These are phyloP conservation scores for Aspergillus hancockii DNA, from an alignment of 495 filamentous ascomycete genomes.

Conservation along the genomic window DNA sequence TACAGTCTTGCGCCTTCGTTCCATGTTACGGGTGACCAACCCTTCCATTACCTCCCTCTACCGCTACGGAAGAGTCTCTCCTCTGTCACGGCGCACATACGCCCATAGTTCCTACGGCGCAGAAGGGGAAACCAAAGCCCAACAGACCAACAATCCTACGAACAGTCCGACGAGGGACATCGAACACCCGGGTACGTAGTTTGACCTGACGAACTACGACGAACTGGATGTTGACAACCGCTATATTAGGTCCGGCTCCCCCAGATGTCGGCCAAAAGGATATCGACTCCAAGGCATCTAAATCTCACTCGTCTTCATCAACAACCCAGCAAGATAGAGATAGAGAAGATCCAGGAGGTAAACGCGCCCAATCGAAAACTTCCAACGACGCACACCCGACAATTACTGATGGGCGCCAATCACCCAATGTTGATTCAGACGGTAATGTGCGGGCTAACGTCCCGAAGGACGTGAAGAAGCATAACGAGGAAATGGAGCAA, in stretches of 20 bases:
- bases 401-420: constrained; percentile 33
- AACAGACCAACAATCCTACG: constrained; percentile 13
- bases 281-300: not conserved
- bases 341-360: constrained; percentile 1
- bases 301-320: constrained; percentile 10
- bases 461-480: constrained; percentile 41
- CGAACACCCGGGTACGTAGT: constrained; percentile 29
- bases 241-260: constrained; percentile 22
- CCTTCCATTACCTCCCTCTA: not conserved
- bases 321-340: not conserved
- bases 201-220: not conserved
- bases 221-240: not conserved
- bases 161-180: constrained; percentile 23
- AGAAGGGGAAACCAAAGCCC: constrained; percentile 13
- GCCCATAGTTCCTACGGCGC: constrained; percentile 26
- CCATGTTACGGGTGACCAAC: not conserved
- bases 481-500: constrained; percentile 39
- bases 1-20: constrained; percentile 10
- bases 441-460: constrained; percentile 31
- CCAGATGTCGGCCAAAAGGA: constrained; percentile 20
- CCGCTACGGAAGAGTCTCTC: not conserved
- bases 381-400: constrained; percentile 44
- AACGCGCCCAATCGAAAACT: constrained; percentile 9
- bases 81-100: constrained; percentile 15
- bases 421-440: constrained; percentile 32